These are phyloP conservation scores for Dentipellis fragilis DNA, from an alignment of 768 basidiomycete species.

Conservation along the genomic window DNA sequence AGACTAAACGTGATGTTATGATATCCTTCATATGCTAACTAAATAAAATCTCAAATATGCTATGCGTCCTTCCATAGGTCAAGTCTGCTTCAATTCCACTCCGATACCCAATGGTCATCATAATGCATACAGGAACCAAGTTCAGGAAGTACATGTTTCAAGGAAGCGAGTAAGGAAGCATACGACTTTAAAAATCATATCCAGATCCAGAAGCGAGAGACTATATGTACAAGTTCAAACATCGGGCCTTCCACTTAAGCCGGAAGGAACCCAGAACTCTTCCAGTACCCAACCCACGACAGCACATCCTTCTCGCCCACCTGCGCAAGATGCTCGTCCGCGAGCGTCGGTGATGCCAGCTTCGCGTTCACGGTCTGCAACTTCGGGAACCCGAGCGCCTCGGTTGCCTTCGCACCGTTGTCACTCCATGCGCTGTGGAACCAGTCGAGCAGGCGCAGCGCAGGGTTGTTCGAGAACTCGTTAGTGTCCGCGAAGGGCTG, in stretches of 20 bases:
- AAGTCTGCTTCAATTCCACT: not conserved
- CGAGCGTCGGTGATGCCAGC: not conserved
- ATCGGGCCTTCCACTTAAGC: too few species aligned
- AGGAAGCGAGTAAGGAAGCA: too few species aligned
- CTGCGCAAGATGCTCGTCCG: not conserved
- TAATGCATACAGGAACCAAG: not conserved
- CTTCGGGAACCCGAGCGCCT: not conserved
- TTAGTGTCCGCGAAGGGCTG: not conserved
- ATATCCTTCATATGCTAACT: not conserved
- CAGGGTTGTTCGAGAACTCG: conserved; percentile 9
- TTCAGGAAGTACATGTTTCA: too few species aligned
- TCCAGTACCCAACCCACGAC: not conserved
- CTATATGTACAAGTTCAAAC: too few species aligned
- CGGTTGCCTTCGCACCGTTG: not conserved
- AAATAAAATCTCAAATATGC: too few species aligned
- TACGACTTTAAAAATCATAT: too few species aligned
- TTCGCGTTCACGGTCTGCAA: not conserved
- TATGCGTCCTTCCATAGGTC: too few species aligned
- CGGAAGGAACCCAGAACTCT: not conserved
- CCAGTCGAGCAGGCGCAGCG: conserved; percentile 10
- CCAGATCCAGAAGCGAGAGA: too few species aligned
- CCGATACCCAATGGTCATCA: not conserved
- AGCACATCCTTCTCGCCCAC: not conserved
- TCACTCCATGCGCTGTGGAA: conserved; percentile 1
- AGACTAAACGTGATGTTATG: not conserved